A percentile compares a stretch with the other conserved stretches of the same genome.
Conservation (phyloP, 352 stramenopile species). For the Globisporangium cystogenes region DNA sequence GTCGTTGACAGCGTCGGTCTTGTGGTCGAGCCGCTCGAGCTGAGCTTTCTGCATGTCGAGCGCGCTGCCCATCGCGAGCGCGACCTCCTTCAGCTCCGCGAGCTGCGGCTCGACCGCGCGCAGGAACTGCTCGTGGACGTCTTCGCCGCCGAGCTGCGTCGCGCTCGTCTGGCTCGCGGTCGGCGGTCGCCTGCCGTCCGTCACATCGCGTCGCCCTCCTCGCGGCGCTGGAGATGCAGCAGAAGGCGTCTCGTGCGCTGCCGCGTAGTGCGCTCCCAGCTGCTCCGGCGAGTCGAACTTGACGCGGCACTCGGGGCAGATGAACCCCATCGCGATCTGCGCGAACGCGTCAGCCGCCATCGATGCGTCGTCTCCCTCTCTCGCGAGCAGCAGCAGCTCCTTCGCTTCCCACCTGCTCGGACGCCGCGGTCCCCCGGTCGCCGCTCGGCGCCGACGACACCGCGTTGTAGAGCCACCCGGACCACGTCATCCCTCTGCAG, state of each 20-base stretch:
- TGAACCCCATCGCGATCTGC: slow-evolving; percentile 81
- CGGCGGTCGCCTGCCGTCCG: not conserved
- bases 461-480: slow-evolving; percentile 73
- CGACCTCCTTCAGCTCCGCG: slow-evolving; percentile 61
- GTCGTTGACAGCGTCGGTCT: slow-evolving; percentile 58
- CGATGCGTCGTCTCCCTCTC: no score
- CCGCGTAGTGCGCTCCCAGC: slow-evolving; percentile 53
- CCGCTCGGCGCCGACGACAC: slow-evolving; percentile 27
- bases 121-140: slow-evolving; percentile 44
- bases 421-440: not conserved
- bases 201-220: not conserved
- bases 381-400: no score
- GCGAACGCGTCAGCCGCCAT: slow-evolving; percentile 4
- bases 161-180: not conserved
- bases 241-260: slow-evolving; percentile 24
- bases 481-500: slow-evolving; percentile 72
- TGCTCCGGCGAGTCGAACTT: slow-evolving; percentile 49
- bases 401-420: not conserved
- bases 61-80: slow-evolving; percentile 48
- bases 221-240: not conserved
- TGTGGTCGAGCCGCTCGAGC: slow-evolving; percentile 51
- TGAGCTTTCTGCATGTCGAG: slow-evolving; percentile 61
- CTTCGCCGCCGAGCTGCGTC: not conserved
- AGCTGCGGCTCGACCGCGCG: slow-evolving; percentile 49
- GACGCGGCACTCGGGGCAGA: slow-evolving; percentile 78